phyloP scores from a whole-genome alignment of 257 asterid genomes.

The Nicotiana attenuata region DNA sequence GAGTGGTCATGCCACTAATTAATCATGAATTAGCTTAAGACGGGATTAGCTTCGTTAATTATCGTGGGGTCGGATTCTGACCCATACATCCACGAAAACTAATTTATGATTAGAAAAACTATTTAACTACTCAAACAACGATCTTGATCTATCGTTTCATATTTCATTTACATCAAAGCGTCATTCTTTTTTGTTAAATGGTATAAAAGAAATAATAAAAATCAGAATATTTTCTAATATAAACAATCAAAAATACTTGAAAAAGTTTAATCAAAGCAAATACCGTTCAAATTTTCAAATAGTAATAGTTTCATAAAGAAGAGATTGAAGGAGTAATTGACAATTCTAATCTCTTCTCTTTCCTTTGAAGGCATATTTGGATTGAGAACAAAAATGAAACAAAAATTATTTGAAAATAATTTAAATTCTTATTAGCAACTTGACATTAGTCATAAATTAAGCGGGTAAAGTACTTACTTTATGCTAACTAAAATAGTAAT shows the following conservation, averaged over 20 bases:
- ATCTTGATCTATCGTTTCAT: background rate
- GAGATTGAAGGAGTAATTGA: background rate
- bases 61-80: too few species aligned
- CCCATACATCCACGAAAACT: too few species aligned
- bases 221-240: too few species aligned
- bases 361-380: slow-evolving; percentile 14
- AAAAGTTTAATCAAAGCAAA: too few species aligned
- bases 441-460: slow-evolving; percentile 14
- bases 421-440: background rate
- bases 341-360: slow-evolving; percentile 6
- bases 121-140: background rate
- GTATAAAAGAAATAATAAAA: background rate
- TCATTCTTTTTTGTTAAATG: background rate
- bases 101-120: background rate
- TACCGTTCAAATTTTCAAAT: background rate
- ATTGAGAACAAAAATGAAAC: background rate
- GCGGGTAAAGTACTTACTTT: slow-evolving; percentile 19
- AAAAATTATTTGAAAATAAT: background rate
- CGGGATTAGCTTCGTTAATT: too few species aligned
- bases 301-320: background rate
- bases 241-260: background rate
- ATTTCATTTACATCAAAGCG: background rate
- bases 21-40: too few species aligned
- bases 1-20: too few species aligned
- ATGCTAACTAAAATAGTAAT: slow-evolving; percentile 24